These are phyloP conservation scores for Ogataea ramenticola DNA, from an alignment of 805 yeast genomes.

Conservation along the genomic window DNA sequence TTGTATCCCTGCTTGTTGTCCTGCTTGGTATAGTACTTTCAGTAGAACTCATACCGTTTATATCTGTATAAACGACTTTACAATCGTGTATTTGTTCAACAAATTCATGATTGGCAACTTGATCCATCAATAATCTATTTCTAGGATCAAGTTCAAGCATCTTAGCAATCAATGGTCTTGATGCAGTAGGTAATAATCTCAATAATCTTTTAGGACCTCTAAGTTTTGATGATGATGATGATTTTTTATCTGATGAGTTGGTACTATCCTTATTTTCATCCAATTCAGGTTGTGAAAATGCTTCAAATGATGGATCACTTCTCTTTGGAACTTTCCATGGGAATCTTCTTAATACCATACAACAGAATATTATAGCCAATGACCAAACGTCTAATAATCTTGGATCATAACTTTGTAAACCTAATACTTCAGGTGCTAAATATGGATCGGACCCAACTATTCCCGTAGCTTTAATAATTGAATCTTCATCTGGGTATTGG, in stretches of 20 bases:
- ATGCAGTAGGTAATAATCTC: slow-evolving; percentile 59
- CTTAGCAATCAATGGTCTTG: slow-evolving; percentile 50
- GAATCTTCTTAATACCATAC: slow-evolving; percentile 79
- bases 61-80: slow-evolving; percentile 20
- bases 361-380: slow-evolving; percentile 83
- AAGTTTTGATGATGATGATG: slow-evolving; percentile 9
- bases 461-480: slow-evolving; percentile 63
- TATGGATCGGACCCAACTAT: slow-evolving; percentile 96
- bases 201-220: slow-evolving; percentile 68
- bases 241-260: background rate
- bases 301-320: slow-evolving; percentile 65
- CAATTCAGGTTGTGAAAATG: slow-evolving; percentile 38
- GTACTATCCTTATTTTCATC: background rate
- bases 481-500: slow-evolving; percentile 20
- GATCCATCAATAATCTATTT: slow-evolving; percentile 51
- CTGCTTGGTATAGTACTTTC: background rate
- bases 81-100: slow-evolving; percentile 51
- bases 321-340: slow-evolving; percentile 94
- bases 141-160: slow-evolving; percentile 61
- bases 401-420: slow-evolving; percentile 60
- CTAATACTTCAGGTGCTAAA: slow-evolving; percentile 84
- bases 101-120: slow-evolving; percentile 53
- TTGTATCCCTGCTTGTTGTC: background rate
- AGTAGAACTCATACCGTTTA: slow-evolving; percentile 3
- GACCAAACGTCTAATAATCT: slow-evolving; percentile 91